Percentiles rank a stretch among this genome's conserved stretches.
Conservation (phyloP, 225 moss, liverwort and hornwort species). For the Physcomitrium patens region DNA sequence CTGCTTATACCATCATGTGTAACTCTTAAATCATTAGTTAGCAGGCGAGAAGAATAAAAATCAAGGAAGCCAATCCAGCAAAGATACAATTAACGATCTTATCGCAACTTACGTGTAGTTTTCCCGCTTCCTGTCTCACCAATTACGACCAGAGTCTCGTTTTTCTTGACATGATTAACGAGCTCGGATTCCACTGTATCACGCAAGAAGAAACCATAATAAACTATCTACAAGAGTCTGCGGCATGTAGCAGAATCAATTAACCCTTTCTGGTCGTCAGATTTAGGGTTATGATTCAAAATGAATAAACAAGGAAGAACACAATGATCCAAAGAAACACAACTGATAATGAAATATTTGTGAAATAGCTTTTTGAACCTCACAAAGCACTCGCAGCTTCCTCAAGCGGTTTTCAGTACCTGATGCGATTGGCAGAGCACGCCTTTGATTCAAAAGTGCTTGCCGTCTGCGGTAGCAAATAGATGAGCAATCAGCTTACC, state of each 20-base stretch:
- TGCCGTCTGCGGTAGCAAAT: constrained; percentile 37
- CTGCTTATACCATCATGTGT: neutral
- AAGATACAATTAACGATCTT: neutral
- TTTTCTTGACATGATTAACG: constrained; percentile 72
- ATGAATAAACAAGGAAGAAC: neutral
- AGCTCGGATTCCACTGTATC: constrained; percentile 75
- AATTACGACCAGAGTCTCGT: constrained; percentile 84
- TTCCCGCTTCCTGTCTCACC: constrained; percentile 99
- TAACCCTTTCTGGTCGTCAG: neutral
- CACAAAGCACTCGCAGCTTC: neutral
- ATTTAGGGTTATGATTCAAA: neutral
- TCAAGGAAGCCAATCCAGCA: neutral
- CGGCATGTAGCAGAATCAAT: neutral
- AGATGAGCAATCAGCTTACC: constrained; percentile 1
- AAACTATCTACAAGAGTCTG: neutral
- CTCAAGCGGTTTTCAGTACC: constrained; percentile 42
- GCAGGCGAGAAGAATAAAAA: neutral
- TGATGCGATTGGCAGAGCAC: constrained; percentile 78
- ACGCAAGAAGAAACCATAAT: constrained; percentile 13
- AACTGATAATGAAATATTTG: neutral
- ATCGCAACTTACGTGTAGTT: constrained; percentile 81
- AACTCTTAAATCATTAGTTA: neutral
- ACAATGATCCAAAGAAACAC: neutral
- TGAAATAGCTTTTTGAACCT: neutral
- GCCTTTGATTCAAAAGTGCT: constrained; percentile 72